A percentile compares a stretch with the other conserved stretches of the same genome.
phyloP scores from a whole-genome alignment of 164 flowering plant genomes.

The Umbellularia californica region DNA sequence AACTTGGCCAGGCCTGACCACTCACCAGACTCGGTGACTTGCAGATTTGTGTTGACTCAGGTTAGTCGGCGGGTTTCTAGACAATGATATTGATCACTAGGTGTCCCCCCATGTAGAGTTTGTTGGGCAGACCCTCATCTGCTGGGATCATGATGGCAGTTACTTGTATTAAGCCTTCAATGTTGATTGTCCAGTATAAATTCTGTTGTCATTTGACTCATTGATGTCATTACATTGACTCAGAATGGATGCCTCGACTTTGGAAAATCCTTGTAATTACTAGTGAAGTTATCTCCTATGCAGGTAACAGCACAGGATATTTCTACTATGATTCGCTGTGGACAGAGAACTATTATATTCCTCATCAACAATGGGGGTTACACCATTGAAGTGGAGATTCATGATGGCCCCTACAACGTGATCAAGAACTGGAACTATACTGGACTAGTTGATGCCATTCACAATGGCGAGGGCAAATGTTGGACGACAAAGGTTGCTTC shows the following conservation, averaged over 20 bases:
- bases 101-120: too few species aligned
- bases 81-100: too few species aligned
- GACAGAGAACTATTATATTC: constrained; percentile 67
- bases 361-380: constrained; percentile 89
- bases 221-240: neutral
- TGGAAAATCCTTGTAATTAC: neutral
- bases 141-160: too few species aligned
- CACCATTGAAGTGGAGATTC: constrained; percentile 31
- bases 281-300: neutral
- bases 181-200: too few species aligned
- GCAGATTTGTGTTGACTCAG: too few species aligned
- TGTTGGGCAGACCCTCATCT: too few species aligned
- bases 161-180: too few species aligned
- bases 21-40: too few species aligned
- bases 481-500: constrained; percentile 62
- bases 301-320: constrained; percentile 86
- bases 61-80: too few species aligned
- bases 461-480: constrained; percentile 73
- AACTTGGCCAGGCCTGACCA: too few species aligned
- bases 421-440: constrained; percentile 89
- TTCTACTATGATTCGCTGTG: constrained; percentile 72
- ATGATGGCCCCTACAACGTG: constrained; percentile 87
- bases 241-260: neutral
- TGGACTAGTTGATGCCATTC: constrained; percentile 60
- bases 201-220: neutral